Conservation (phyloP, 192 early-diverging fungal genomes). For the Linnemannia elongata region DNA sequence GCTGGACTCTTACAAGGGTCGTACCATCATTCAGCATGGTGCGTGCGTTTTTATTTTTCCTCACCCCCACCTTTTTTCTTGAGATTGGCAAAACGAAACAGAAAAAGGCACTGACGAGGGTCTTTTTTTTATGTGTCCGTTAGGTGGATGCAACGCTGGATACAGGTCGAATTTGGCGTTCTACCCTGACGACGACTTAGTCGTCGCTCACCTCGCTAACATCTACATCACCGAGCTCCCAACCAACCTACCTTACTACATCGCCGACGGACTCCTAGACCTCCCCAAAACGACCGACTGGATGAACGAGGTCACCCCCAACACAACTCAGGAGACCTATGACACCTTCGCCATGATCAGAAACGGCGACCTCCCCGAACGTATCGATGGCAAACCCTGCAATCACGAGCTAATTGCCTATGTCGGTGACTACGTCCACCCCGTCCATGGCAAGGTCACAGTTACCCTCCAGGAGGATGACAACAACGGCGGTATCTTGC, state of each 20-base stretch:
- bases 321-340: background rate
- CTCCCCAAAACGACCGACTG: conserved; percentile 6
- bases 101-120: background rate
- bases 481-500: background rate
- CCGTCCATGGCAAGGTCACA: background rate
- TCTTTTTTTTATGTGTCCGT: background rate
- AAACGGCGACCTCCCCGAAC: background rate
- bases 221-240: background rate
- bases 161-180: background rate
- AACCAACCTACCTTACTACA: background rate
- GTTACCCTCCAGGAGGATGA: background rate
- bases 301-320: background rate
- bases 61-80: background rate
- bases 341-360: background rate
- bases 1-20: conserved; percentile 17
- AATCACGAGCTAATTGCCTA: background rate
- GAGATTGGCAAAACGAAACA: background rate
- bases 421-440: conserved; percentile 7
- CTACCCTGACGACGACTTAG: conserved; percentile 13
- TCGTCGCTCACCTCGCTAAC: background rate
- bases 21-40: background rate
- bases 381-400: background rate
- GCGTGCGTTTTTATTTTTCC: background rate
- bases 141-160: background rate
- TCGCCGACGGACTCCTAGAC: background rate